These are phyloP conservation scores for Debaryomyces castellii DNA, from an alignment of 805 yeast genomes.

Conservation along the genomic window DNA sequence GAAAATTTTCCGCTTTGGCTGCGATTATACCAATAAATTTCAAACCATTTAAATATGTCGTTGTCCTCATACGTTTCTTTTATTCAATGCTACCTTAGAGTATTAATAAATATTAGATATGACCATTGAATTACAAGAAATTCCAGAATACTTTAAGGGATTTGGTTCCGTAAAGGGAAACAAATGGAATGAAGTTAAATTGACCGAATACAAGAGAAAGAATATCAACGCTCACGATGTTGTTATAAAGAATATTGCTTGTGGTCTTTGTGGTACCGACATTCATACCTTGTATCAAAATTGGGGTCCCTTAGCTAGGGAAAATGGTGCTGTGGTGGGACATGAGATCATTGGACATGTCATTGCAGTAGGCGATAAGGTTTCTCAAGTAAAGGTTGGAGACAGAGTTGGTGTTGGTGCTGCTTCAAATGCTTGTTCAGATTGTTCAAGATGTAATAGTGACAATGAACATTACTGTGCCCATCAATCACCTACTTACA, in stretches of 20 bases:
- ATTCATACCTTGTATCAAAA: slow-evolving; percentile 51
- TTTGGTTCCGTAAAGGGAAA: slow-evolving; percentile 23
- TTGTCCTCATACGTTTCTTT: not conserved
- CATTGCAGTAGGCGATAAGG: slow-evolving; percentile 56
- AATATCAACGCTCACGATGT: slow-evolving; percentile 37
- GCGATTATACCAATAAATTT: not conserved
- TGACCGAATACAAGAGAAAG: slow-evolving; percentile 25
- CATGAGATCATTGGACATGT: slow-evolving; percentile 68
- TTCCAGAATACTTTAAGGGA: slow-evolving; percentile 31
- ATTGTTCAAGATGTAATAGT: slow-evolving; percentile 54
- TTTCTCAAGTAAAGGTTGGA: slow-evolving; percentile 56
- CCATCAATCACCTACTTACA: slow-evolving; percentile 52
- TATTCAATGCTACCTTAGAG: no score
- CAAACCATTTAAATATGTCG: not conserved
- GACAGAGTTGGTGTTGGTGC: slow-evolving; percentile 85
- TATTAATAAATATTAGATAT: not conserved
- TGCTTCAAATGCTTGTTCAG: slow-evolving; percentile 56
- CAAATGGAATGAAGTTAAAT: slow-evolving; percentile 28
- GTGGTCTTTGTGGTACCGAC: slow-evolving; percentile 69
- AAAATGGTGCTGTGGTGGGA: slow-evolving; percentile 48
- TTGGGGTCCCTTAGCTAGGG: slow-evolving; percentile 44
- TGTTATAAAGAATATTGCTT: slow-evolving; percentile 53
- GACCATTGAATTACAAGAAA: slow-evolving; percentile 5
- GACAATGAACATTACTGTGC: slow-evolving; percentile 50
- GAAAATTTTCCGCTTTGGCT: not conserved